These are phyloP conservation scores for Boletus pseudopeckii DNA, from an alignment of 768 basidiomycete species.

Conservation along the genomic window DNA sequence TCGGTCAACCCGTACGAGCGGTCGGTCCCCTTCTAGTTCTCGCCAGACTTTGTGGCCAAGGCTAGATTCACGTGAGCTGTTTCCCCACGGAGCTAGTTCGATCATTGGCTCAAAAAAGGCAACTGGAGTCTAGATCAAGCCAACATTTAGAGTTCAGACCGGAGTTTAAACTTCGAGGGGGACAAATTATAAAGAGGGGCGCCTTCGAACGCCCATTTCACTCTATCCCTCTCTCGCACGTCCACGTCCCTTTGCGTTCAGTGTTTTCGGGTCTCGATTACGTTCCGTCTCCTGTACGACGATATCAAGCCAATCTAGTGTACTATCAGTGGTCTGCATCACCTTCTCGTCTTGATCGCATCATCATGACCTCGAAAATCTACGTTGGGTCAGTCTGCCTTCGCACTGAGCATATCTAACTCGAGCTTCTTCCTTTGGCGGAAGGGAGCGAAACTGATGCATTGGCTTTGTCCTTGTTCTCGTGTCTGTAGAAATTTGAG, in stretches of 20 bases:
- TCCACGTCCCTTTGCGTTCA: conserved; percentile 45
- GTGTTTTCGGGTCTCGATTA: conserved; percentile 55
- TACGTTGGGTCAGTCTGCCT: conserved; percentile 91
- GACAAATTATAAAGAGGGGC: conserved; percentile 42
- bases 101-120: conserved; percentile 22
- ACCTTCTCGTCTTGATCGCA: conserved; percentile 18
- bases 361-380: conserved; percentile 68
- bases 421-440: conserved; percentile 43
- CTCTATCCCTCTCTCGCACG: conserved; percentile 43
- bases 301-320: conserved; percentile 48
- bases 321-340: conserved; percentile 39
- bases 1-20: not conserved
- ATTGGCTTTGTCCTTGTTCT: conserved; percentile 37
- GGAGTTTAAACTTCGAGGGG: conserved; percentile 47
- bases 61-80: not conserved
- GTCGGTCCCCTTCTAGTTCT: not conserved
- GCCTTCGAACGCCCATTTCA: conserved; percentile 29
- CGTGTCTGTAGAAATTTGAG: conserved; percentile 80
- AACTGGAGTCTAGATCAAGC: conserved; percentile 21
- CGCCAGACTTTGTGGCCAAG: not conserved
- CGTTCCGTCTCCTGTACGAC: conserved; percentile 52
- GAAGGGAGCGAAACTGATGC: conserved; percentile 55
- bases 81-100: conserved; percentile 16
- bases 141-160: conserved; percentile 33
- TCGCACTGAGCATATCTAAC: conserved; percentile 43